These are phyloP conservation scores for Kurtzmaniella quercitrusa DNA, from an alignment of 1,139 yeast species.

Conservation along the genomic window DNA sequence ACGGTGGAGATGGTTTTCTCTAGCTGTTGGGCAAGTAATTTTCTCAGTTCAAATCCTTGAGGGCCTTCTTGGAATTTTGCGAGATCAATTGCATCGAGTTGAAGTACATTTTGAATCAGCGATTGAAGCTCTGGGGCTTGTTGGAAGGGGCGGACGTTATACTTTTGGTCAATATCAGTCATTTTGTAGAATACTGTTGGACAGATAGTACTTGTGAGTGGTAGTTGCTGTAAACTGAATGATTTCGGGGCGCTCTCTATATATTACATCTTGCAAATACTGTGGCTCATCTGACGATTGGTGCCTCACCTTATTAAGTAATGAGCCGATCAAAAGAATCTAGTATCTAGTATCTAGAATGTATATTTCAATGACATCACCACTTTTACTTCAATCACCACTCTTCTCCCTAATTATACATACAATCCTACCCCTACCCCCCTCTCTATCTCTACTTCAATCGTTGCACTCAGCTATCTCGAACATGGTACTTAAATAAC, in stretches of 20 bases:
- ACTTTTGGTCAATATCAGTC: slow-evolving; percentile 18
- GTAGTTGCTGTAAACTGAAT: too few species aligned
- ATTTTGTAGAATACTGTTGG: background rate
- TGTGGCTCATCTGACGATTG: background rate
- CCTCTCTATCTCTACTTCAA: too few species aligned
- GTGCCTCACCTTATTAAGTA: background rate
- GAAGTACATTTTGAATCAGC: slow-evolving; percentile 13
- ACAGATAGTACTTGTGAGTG: too few species aligned
- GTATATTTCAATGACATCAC: too few species aligned
- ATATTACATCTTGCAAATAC: background rate
- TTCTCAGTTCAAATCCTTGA: slow-evolving; percentile 20
- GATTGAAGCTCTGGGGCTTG: slow-evolving; percentile 17
- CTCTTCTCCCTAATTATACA: too few species aligned
- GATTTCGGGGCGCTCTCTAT: too few species aligned
- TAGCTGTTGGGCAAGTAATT: slow-evolving; percentile 26
- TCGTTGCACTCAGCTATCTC: too few species aligned
- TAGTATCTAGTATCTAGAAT: too few species aligned
- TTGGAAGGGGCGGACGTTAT: slow-evolving; percentile 29
- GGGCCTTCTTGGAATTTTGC: slow-evolving; percentile 31
- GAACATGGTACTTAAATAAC: too few species aligned
- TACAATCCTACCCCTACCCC: too few species aligned
- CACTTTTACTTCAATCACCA: too few species aligned
- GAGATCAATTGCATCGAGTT: slow-evolving; percentile 34
- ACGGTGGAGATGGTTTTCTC: slow-evolving; percentile 36
- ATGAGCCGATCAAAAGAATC: background rate